Evolutionary conservation across 768 basidiomycete species (phyloP).

Genomic region (Boletus tylopilopsis): DNA sequence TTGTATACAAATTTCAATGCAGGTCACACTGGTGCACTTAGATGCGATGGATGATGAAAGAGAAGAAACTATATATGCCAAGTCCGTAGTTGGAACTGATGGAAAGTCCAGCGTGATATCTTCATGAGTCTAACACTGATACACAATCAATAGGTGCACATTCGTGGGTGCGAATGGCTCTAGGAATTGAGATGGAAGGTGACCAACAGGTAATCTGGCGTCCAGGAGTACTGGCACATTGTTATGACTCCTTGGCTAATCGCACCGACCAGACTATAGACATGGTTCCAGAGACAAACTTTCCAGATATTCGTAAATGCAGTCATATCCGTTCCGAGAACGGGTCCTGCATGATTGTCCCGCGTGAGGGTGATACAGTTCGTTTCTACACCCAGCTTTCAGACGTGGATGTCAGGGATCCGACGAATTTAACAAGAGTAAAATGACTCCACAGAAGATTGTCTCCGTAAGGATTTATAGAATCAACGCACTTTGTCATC

Average conservation of each 20-base stretch:
- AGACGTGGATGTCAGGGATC: conserved; percentile 42
- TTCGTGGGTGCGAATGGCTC: conserved; percentile 43
- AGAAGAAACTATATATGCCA: conserved; percentile 29
- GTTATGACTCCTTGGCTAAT: not conserved
- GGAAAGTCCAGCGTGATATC: conserved; percentile 14
- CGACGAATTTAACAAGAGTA: conserved; percentile 44
- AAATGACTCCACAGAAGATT: conserved; percentile 46
- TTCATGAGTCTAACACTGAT: not conserved
- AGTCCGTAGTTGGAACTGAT: conserved; percentile 35
- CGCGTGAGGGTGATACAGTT: conserved; percentile 63
- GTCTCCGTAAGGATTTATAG: conserved; percentile 39
- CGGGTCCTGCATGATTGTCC: conserved; percentile 71
- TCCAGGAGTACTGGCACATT: not conserved
- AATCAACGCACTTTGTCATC: not conserved
- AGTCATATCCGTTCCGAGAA: conserved; percentile 60
- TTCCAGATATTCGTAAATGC: conserved; percentile 70
- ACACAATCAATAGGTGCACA: conserved; percentile 34
- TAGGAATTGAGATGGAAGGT: conserved; percentile 44
- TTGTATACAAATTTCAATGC: not conserved
- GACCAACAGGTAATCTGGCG: conserved; percentile 37
- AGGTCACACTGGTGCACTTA: conserved; percentile 21
- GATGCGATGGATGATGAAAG: conserved; percentile 25
- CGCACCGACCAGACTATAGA: conserved; percentile 53
- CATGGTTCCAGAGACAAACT: conserved; percentile 61
- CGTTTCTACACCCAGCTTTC: conserved; percentile 72